Conservation (phyloP, 768 basidiomycete genomes). For the Amanita jacksonii region DNA sequence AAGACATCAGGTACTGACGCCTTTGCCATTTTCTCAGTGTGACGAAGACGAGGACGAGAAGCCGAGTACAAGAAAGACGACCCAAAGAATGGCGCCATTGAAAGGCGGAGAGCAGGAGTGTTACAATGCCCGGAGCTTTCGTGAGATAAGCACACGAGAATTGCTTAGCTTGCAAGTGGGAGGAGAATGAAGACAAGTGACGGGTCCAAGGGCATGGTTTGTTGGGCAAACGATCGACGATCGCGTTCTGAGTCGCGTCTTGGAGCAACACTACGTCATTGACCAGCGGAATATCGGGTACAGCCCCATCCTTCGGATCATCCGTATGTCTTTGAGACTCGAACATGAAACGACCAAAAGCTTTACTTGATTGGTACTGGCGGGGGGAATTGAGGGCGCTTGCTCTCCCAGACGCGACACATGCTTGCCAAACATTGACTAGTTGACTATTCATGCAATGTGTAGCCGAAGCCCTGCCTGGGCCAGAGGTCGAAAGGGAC, state of each 20-base stretch:
- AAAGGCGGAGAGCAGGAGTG: not conserved
- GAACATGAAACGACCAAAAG: too few species aligned
- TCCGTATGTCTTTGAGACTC: too few species aligned
- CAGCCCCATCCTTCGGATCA: too few species aligned
- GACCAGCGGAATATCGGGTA: too few species aligned
- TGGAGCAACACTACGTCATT: constrained; percentile 2
- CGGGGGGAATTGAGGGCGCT: too few species aligned
- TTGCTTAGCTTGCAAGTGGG: not conserved
- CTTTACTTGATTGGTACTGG: too few species aligned
- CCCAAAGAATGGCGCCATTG: constrained; percentile 6
- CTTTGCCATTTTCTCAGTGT: not conserved
- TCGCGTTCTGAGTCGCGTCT: constrained; percentile 6
- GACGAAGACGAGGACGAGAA: not conserved
- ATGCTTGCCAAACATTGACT: too few species aligned
- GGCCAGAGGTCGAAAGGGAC: too few species aligned
- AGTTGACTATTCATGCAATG: too few species aligned
- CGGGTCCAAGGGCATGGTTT: not conserved
- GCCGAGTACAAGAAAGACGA: not conserved
- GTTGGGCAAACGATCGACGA: constrained; percentile 3
- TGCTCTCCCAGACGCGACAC: too few species aligned
- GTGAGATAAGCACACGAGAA: not conserved
- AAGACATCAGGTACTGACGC: not conserved
- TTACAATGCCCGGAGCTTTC: not conserved
- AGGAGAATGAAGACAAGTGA: not conserved
- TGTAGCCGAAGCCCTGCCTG: too few species aligned